Base-by-base conservation (phyloP, 176 grass and related monocot species). In the Ensete ventricosum region DNA sequence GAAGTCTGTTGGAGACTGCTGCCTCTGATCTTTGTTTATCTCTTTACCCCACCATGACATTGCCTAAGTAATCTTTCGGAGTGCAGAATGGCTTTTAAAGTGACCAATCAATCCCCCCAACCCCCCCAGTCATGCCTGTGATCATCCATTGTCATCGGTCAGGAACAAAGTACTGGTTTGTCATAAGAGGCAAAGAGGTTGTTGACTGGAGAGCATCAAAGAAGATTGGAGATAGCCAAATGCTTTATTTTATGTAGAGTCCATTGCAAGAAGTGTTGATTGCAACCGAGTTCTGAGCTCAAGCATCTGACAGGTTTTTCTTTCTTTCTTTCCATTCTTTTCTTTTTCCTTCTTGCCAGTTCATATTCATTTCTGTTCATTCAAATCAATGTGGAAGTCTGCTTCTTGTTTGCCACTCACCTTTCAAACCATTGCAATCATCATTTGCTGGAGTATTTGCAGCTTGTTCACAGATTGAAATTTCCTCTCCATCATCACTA, bases 1-100 rank as follows among this genome's bases (percentile, higher is more conserved):
- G 77, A 67, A 73, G 74, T 80, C 84, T 75, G 73, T 54, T 77
- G 75, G 83, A 82, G 78, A 81, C 77, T 78, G 64, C 77, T 78
- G 64, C 63, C 71, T 54, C 22, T 67, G 27, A n/a, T 64, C 55
- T 76, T 55, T 76, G 16, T 24, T 64, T 59, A 62, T 8, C 34
- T 66, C 51, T 77, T 76, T 57, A 27, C 24, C 50, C 49, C 75
- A 62, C 58, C 19, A 65, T 52, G 60, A 11, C 64, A 78, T 54
- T 68, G 76, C 76, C 64, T 68, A 54, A 14, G 11, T 54, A 66
- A 55, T 59, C 26, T 79, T 55, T 79, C 62, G 27, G 54, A 51
- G 12, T 53, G 17, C 2, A 57, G 16, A 58, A 58, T 71, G 25
- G 27, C 53, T 49, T 71, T 59, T 71, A 55, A n/a, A 59, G 54